Conservation (phyloP, 306 rosid species). For the Arachis hypogaea region DNA sequence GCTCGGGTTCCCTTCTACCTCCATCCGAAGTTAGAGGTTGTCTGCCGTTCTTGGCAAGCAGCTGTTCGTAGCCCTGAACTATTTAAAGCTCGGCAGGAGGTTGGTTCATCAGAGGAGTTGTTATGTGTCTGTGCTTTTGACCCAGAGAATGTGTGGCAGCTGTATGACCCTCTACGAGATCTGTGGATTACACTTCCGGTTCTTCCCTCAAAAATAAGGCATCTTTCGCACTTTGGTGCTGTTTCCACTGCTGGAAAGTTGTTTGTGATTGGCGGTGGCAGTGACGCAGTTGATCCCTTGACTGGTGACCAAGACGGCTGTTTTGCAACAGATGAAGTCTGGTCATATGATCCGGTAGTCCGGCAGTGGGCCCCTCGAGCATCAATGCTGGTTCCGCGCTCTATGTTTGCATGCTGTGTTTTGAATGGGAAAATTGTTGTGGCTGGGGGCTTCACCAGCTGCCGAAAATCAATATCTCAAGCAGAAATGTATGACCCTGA, state of each 20-base stretch:
- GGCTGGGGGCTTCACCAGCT: conserved; percentile 96
- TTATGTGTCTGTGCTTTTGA: conserved; percentile 89
- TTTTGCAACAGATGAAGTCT: conserved; percentile 93
- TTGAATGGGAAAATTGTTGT: conserved; percentile 90
- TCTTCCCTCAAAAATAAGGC: conserved; percentile 86
- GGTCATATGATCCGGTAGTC: conserved; percentile 90
- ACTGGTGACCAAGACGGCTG: conserved; percentile 98
- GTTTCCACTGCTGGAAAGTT: conserved; percentile 86
- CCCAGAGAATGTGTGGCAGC: conserved; percentile 96
- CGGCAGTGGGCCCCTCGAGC: conserved; percentile 80
- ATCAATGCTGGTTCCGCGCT: conserved; percentile 90
- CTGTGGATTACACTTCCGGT: conserved; percentile 96
- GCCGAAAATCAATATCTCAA: conserved; percentile 88
- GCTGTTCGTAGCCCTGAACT: conserved; percentile 82
- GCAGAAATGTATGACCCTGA: conserved; percentile 96
- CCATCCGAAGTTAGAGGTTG: conserved; percentile 81
- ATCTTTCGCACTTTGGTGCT: conserved; percentile 88
- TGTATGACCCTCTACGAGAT: conserved; percentile 83
- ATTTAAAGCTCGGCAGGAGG: conserved; percentile 78
- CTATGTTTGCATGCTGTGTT: conserved; percentile 97
- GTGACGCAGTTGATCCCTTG: conserved; percentile 91
- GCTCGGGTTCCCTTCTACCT: conserved; percentile 93
- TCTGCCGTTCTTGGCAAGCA: conserved; percentile 86
- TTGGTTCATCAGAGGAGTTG: conserved; percentile 80
- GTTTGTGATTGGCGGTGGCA: conserved; percentile 96